These are phyloP conservation scores for Sporisorium sorghi DNA, from an alignment of 1,284 basidiomycete genomes.

Conservation along the genomic window DNA sequence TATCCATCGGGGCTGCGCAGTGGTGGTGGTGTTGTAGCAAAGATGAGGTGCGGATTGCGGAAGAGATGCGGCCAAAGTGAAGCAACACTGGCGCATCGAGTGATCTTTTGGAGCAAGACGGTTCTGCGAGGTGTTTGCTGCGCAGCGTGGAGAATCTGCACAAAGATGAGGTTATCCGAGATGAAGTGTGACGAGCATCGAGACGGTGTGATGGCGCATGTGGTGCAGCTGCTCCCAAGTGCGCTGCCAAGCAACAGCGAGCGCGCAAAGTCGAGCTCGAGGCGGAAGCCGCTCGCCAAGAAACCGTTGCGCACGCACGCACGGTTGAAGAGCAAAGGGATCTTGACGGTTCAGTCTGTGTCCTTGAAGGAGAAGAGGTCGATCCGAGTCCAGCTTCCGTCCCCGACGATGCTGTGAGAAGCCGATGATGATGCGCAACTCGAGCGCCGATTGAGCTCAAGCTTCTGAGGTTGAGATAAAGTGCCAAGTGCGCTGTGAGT, in stretches of 20 bases:
- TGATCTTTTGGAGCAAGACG: conserved; percentile 1
- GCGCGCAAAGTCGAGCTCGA: too few relatives aligned
- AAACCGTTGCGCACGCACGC: too few relatives aligned
- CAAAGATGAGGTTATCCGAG: conserved; percentile 5
- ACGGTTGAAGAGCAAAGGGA: too few relatives aligned
- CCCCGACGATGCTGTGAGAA: too few relatives aligned
- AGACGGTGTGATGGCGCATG: neutral
- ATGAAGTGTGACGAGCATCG: conserved; percentile 9
- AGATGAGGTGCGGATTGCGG: neutral
- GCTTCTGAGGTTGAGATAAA: neutral
- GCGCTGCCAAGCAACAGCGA: neutral
- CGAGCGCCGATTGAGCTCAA: neutral
- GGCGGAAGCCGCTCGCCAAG: neutral
- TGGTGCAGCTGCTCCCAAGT: neutral
- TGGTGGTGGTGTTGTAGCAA: neutral
- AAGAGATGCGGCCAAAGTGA: too few relatives aligned
- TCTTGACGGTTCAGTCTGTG: too few relatives aligned
- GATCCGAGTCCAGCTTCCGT: too few relatives aligned
- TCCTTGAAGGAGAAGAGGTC: too few relatives aligned
- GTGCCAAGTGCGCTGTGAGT: neutral
- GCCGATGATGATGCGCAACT: too few relatives aligned
- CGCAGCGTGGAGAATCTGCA: neutral
- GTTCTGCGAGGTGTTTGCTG: too few relatives aligned
- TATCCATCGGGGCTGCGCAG: neutral
- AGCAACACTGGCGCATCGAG: neutral